Percentiles rank a stretch among this genome's conserved stretches.
These are phyloP conservation scores for Aegilops longissima DNA, from an alignment of 176 grass and related monocot genomes.

Conservation along the genomic window DNA sequence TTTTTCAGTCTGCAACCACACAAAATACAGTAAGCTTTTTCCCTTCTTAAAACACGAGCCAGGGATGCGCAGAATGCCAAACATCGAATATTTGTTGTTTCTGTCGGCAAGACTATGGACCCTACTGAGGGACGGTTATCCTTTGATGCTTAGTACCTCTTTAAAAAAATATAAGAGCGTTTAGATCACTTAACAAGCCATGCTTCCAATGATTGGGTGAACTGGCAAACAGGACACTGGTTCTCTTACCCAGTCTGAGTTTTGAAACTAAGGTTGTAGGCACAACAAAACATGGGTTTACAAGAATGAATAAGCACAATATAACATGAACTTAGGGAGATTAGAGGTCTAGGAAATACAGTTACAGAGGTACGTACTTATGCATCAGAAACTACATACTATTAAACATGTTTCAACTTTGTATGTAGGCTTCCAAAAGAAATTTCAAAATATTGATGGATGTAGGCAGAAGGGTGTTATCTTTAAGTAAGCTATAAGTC, in stretches of 20 bases:
- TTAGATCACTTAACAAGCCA: not conserved
- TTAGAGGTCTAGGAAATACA: not conserved
- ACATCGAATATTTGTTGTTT: not conserved
- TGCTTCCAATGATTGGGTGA: not conserved
- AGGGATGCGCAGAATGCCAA: not conserved
- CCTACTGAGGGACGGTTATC: not conserved
- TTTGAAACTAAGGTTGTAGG: not conserved
- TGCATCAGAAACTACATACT: slow-evolving; percentile 12
- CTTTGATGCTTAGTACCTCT: not conserved
- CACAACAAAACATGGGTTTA: not conserved
- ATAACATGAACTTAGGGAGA: not conserved
- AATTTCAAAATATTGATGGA: not conserved
- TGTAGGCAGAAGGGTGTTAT: not conserved
- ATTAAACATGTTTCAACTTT: not conserved
- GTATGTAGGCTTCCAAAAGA: not conserved
- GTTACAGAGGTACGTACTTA: not conserved
- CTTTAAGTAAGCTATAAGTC: too few species aligned
- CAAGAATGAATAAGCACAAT: not conserved
- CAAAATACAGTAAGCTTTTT: too few species aligned
- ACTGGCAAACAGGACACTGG: not conserved
- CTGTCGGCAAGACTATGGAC: not conserved
- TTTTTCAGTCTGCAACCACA: too few species aligned
- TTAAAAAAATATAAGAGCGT: too few species aligned
- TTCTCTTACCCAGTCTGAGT: not conserved
- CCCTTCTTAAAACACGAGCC: too few species aligned